A percentile compares a stretch with the other conserved stretches of the same genome.
Conservation (phyloP, 2,329 filamentous ascomycete species). For the Hymenoscyphus fructigenus region DNA sequence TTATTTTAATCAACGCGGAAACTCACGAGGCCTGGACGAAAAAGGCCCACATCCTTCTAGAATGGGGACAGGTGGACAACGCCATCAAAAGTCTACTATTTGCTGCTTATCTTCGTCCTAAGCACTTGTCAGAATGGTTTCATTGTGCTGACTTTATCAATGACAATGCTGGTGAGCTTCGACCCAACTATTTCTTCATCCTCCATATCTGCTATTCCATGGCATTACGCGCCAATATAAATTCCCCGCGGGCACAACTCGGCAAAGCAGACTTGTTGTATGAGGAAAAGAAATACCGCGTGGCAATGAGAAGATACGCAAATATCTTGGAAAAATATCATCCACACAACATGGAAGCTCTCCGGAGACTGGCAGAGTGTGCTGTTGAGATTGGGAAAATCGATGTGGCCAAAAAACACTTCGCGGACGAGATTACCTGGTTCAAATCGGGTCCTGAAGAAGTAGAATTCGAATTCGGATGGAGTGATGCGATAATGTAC, state of each 20-base stretch:
- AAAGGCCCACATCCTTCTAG: slow-evolving; percentile 59
- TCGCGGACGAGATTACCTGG: slow-evolving; percentile 35
- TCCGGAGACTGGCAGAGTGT: slow-evolving; percentile 37
- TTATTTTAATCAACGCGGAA: slow-evolving; percentile 67
- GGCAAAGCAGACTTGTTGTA: slow-evolving; percentile 59
- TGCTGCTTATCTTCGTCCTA: slow-evolving; percentile 62
- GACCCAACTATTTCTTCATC: slow-evolving; percentile 48
- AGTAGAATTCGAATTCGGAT: slow-evolving; percentile 41
- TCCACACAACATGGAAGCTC: slow-evolving; percentile 47
- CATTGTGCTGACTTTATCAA: slow-evolving; percentile 57
- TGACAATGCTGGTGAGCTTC: slow-evolving; percentile 48
- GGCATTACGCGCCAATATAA: slow-evolving; percentile 57
- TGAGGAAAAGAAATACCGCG: slow-evolving; percentile 52
- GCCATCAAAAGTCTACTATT: slow-evolving; percentile 60
- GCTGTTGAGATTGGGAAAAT: slow-evolving; percentile 38
- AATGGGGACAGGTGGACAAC: slow-evolving; percentile 56
- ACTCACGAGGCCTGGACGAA: slow-evolving; percentile 65
- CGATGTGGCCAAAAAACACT: slow-evolving; percentile 36
- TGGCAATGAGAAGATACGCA: slow-evolving; percentile 57
- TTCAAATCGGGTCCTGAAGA: slow-evolving; percentile 23
- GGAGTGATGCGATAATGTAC: slow-evolving; percentile 85
- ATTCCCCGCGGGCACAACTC: slow-evolving; percentile 52
- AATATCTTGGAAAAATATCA: slow-evolving; percentile 46
- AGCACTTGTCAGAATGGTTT: slow-evolving; percentile 59
- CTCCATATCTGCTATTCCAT: slow-evolving; percentile 59